Conservation (phyloP, 345 rosid genomes). For the Erucastrum elatum region DNA sequence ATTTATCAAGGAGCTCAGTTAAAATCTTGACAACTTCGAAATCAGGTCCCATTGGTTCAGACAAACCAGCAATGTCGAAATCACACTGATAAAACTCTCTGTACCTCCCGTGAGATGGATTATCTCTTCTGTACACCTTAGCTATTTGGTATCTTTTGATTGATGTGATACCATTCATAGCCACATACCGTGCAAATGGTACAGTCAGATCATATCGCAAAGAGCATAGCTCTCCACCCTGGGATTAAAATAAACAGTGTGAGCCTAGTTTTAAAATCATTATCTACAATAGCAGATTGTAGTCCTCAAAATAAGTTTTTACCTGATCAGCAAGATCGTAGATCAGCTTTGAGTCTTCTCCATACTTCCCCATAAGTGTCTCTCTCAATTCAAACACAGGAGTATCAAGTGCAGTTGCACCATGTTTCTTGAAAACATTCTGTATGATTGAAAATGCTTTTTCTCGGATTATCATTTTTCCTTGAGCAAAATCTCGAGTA, state of each 20-base stretch:
- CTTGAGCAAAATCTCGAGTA: constrained; percentile 88
- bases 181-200: constrained; percentile 90
- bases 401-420: constrained; percentile 90
- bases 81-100: constrained; percentile 99
- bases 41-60: constrained; percentile 91
- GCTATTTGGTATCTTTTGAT: constrained; percentile 87
- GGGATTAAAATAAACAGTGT: constrained; percentile 4
- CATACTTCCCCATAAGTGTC: constrained; percentile 92
- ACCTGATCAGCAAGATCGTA: constrained; percentile 98
- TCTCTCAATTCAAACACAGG: constrained; percentile 95
- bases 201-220: constrained; percentile 90
- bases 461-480: constrained; percentile 78
- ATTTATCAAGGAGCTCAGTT: constrained; percentile 77
- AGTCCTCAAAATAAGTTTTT: constrained; percentile 7
- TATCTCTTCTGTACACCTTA: constrained; percentile 89
- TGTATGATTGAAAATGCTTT: constrained; percentile 76
- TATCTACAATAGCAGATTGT: not conserved
- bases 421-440: constrained; percentile 83
- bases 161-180: constrained; percentile 82
- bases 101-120: constrained; percentile 90
- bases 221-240: constrained; percentile 99
- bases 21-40: constrained; percentile 73
- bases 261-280: not conserved
- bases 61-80: constrained; percentile 91
- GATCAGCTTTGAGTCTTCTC: constrained; percentile 93